Evolutionary conservation across 257 asterid species (phyloP).

Genomic region (Fraxinus pennsylvanica): DNA sequence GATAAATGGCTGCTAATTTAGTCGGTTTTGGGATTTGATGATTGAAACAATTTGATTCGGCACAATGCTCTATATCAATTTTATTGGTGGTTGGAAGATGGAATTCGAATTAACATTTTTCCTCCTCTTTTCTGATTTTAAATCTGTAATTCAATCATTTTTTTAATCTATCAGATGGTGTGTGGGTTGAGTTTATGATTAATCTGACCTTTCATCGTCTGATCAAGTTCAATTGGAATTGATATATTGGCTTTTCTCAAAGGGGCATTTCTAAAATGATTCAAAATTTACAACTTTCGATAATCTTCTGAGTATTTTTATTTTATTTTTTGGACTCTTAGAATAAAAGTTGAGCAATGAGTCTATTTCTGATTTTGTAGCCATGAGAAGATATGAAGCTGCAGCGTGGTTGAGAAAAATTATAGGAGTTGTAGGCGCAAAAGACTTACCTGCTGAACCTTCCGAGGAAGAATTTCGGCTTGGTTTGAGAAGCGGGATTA

Average conservation of each 20-base stretch:
- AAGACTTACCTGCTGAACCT: slow-evolving; percentile 93
- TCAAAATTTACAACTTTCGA: neutral
- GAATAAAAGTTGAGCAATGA: slow-evolving; percentile 18
- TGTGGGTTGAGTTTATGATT: slow-evolving; percentile 3
- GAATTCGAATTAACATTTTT: neutral
- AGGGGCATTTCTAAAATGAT: neutral
- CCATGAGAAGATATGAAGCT: slow-evolving; percentile 84
- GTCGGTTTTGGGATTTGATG: slow-evolving; percentile 1
- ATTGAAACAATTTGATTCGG: neutral
- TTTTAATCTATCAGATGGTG: slow-evolving; percentile 1
- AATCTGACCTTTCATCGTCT: slow-evolving; percentile 2
- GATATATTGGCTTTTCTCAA: neutral
- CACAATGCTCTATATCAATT: neutral
- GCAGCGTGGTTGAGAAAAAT: slow-evolving; percentile 81
- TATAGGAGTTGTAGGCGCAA: slow-evolving; percentile 88
- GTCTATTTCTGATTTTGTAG: slow-evolving; percentile 37
- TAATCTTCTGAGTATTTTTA: neutral
- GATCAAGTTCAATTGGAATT: neutral
- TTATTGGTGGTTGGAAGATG: slow-evolving; percentile 2
- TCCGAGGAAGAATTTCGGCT: slow-evolving; percentile 94
- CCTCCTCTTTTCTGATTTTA: slow-evolving; percentile 4
- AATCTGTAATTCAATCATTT: neutral
- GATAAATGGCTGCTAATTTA: neutral
- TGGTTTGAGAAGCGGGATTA: slow-evolving; percentile 89
- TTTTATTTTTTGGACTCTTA: neutral